Base-by-base conservation (phyloP, 305 asterid species). In the Salvia sclarea region DNA sequence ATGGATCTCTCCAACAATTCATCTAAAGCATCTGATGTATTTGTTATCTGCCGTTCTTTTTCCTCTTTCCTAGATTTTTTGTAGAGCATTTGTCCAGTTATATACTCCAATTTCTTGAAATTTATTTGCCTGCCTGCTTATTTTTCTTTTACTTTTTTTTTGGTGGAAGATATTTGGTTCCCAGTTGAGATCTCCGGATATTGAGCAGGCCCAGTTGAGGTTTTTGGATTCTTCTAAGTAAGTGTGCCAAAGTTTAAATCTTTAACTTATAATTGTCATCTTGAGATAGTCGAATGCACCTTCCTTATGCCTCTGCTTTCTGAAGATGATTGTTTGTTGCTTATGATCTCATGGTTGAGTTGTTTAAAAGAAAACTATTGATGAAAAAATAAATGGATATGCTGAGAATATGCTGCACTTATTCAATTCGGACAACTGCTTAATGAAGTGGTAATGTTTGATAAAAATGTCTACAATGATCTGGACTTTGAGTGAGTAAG, bases 101-200 rank as follows among this genome's bases (percentile, higher is more conserved):
- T 37, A 10, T 53, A 53, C 20, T 73, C 62, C 61, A 30, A 40
- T 59, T 62, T 79, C 53, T 60, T 62, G 70, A 43, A 9, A 28
- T 72, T 77, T 50, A 57, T 49, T 33, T 52, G 14, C 47, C n/a
- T n/a, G n/a, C n/a, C n/a, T 41, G 14, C 14, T 53, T 30, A 3
- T 31, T 12, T 14, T 10, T 37, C 30, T 7, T 58, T 12, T 12
- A n/a, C n/a, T 71, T 57, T 28, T 65, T 68, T 20, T 14, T 16
- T 55, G 72, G 60, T 75, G 33, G 69, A 81, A 92, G 98, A 78
- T 89, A 70, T 83, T 81, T 75, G 82, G 95, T 69, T 65, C 88
- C 88, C 89, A 84, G 74, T 71, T 85, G 86, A 78, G 86, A 69
- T 80, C 80, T 53, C 73, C 45, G 80, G 85, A 77, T 76, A 76